Percentiles rank a stretch among this genome's conserved stretches.
These are phyloP conservation scores for Pisolithus thermaeus DNA, from an alignment of 1,284 basidiomycete genomes.

Conservation along the genomic window DNA sequence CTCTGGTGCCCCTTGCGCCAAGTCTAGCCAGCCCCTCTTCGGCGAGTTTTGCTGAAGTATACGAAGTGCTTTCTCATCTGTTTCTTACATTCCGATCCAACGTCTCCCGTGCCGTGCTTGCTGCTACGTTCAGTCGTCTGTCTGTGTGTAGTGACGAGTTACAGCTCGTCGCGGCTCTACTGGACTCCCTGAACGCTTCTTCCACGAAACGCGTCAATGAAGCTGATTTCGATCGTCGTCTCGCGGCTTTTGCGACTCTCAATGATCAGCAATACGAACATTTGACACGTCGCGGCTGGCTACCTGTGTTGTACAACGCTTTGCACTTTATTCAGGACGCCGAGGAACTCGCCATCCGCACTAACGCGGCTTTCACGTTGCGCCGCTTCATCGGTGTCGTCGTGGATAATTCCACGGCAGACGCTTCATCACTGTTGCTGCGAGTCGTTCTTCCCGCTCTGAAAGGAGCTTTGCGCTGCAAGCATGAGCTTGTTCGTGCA, in stretches of 20 bases:
- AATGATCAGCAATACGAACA: slow-evolving; percentile 57
- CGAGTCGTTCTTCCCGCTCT: slow-evolving; percentile 75
- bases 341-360: slow-evolving; percentile 84
- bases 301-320: slow-evolving; percentile 80
- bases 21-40: slow-evolving; percentile 53
- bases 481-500: slow-evolving; percentile 82
- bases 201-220: slow-evolving; percentile 82
- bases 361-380: slow-evolving; percentile 74
- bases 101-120: slow-evolving; percentile 61
- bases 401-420: slow-evolving; percentile 19
- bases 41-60: slow-evolving; percentile 51
- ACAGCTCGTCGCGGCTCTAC: slow-evolving; percentile 44
- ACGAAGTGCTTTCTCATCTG: slow-evolving; percentile 64
- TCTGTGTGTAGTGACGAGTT: slow-evolving; percentile 49
- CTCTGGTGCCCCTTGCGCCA: slow-evolving; percentile 70
- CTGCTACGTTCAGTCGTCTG: slow-evolving; percentile 60
- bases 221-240: slow-evolving; percentile 87
- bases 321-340: slow-evolving; percentile 87
- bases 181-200: slow-evolving; percentile 82
- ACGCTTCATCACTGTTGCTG: slow-evolving; percentile 49
- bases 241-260: slow-evolving; percentile 72
- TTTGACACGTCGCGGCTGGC: slow-evolving; percentile 65
- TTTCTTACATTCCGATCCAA: slow-evolving; percentile 75
- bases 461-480: slow-evolving; percentile 77
- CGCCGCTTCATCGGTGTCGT: slow-evolving; percentile 74